Percentiles rank a stretch among this genome's conserved stretches.
Conservation (phyloP, 106 monocot species). For the Agapanthus africanus region DNA sequence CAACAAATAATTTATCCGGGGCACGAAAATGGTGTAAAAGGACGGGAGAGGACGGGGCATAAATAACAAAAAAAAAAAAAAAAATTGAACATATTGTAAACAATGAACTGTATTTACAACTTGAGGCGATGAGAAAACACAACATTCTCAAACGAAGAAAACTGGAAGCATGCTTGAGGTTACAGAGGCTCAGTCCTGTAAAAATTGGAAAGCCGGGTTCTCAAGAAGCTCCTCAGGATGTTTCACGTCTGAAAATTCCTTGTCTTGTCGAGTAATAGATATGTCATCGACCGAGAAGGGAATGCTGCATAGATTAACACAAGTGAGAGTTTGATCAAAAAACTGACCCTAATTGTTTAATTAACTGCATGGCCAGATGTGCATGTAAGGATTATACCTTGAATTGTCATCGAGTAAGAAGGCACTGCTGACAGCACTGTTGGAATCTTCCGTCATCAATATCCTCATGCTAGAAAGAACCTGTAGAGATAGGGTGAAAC, state of each 20-base stretch:
- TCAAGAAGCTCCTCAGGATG: slow-evolving; percentile 15
- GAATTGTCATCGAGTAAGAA: slow-evolving; percentile 21
- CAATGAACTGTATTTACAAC: neutral
- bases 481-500: neutral
- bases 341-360: neutral
- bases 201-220: slow-evolving; percentile 15
- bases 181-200: slow-evolving; percentile 9
- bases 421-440: slow-evolving; percentile 15
- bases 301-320: slow-evolving; percentile 11
- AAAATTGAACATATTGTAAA: neutral
- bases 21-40: neutral
- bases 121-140: too few species aligned
- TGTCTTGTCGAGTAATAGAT: slow-evolving; percentile 10
- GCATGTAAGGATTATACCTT: slow-evolving; percentile 2
- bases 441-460: slow-evolving; percentile 23
- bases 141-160: neutral
- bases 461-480: slow-evolving; percentile 25
- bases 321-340: neutral
- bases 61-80: neutral
- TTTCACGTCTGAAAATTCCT: slow-evolving; percentile 9
- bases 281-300: slow-evolving; percentile 19
- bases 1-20: neutral
- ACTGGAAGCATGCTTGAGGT: neutral
- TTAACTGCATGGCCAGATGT: neutral
- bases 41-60: neutral